Evolutionary conservation across 176 grass and related monocot genomes (phyloP).

Genomic region (Oryza meyeriana): DNA sequence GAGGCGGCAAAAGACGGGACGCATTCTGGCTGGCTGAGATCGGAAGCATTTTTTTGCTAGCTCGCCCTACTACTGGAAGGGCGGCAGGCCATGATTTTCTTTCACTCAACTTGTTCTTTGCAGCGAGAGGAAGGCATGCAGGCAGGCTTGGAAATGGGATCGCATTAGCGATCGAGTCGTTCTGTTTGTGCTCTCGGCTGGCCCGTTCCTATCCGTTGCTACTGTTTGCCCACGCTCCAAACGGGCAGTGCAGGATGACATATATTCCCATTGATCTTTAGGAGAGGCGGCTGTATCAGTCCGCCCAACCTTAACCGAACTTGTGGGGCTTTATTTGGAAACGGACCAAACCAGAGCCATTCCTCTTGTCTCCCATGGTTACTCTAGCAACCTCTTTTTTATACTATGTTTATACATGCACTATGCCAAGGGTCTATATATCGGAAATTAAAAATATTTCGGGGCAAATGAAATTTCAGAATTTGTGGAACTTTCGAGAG

Average conservation of each 20-base stretch:
- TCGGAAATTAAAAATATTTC: background rate
- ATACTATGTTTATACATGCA: background rate
- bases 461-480: background rate
- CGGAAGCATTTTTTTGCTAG: background rate
- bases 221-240: background rate
- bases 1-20: background rate
- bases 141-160: slow-evolving; percentile 3
- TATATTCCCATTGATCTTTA: background rate
- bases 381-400: background rate
- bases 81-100: background rate
- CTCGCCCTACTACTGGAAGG: background rate
- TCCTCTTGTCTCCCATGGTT: background rate
- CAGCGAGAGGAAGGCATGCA: background rate
- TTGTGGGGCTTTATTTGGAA: background rate
- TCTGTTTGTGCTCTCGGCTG: background rate
- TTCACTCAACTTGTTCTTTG: background rate
- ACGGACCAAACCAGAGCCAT: background rate
- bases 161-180: background rate
- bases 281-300: background rate
- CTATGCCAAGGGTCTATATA: background rate
- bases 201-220: background rate
- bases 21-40: background rate
- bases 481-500: background rate
- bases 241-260: background rate
- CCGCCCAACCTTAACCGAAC: slow-evolving; percentile 1